Evolutionary conservation across 225 moss, liverwort and hornwort species (phyloP).

Genomic region (Sphagnum contortum): DNA sequence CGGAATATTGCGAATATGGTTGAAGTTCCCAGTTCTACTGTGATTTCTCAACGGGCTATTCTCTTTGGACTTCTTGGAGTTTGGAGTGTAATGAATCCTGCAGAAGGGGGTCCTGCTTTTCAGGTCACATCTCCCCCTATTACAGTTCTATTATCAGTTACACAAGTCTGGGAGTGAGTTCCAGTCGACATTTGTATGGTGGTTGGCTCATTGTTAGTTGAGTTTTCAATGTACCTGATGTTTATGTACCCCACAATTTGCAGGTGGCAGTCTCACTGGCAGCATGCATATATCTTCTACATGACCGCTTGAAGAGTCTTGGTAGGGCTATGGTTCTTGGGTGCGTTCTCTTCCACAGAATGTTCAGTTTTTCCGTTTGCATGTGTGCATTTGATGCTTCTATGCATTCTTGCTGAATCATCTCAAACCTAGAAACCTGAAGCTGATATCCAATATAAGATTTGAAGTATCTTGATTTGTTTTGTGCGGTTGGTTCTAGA

Average conservation of each 20-base stretch:
- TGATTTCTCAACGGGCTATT: slow-evolving; percentile 64
- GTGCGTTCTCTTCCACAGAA: slow-evolving; percentile 2
- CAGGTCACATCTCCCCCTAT: slow-evolving; percentile 23
- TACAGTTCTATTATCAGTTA: too few species aligned
- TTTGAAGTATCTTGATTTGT: too few species aligned
- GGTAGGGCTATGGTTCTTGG: slow-evolving; percentile 68
- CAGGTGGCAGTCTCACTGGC: slow-evolving; percentile 87
- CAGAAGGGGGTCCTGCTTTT: slow-evolving; percentile 92
- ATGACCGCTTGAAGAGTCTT: slow-evolving; percentile 65
- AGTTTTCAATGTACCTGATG: too few species aligned
- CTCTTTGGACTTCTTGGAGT: slow-evolving; percentile 69
- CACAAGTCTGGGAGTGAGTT: too few species aligned
- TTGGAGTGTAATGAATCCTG: slow-evolving; percentile 90
- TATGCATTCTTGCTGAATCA: too few species aligned
- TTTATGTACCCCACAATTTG: background rate
- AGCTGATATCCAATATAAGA: too few species aligned
- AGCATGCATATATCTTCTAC: slow-evolving; percentile 80
- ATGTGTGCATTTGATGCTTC: too few species aligned
- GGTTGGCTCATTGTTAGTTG: too few species aligned
- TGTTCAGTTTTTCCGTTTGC: too few species aligned
- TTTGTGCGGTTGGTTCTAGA: too few species aligned
- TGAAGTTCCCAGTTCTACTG: slow-evolving; percentile 59
- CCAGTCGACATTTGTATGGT: too few species aligned
- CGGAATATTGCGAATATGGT: slow-evolving; percentile 57
- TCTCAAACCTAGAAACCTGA: too few species aligned